Evolutionary conservation across 352 stramenopile species (phyloP), one percentile per base, ranked within the genome.

Genomic region (Globisporangium perplexum): DNA sequence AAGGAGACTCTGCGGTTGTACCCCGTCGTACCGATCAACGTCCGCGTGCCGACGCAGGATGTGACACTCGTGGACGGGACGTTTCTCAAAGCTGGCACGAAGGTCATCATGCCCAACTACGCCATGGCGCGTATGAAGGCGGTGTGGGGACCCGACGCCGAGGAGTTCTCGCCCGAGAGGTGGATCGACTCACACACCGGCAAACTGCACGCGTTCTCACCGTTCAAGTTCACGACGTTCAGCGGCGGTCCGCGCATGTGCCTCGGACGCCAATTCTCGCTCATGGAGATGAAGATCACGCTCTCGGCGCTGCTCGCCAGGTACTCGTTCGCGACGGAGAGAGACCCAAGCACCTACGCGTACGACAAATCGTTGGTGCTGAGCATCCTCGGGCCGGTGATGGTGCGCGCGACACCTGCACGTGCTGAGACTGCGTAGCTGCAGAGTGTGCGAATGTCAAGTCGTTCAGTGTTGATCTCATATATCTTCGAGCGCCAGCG

Each of bases 1-100:
- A 69, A 69, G 8, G 85, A 94, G 51, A 85, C 48, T 42, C 58
- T 93, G 22, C 74, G 83, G 3, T 45, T 95, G 10, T 83, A 83
- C 53, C 80, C 80, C 0, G 62, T 66, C n/a, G 65, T 77, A 31
- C 76, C 74, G 3, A 64, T 59, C 1, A 71, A 31, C 23, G 42
- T 39, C 0, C 53, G 78, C 7, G 69, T 61, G n/a, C 52, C 65
- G 1, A 69, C 57, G 22, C 33, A 63, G 15, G 82, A 88, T 53
- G 74, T 73, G 33, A 80, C 68, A 47, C 57, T 90, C 3, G 69
- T 59, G 3, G 77, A 88, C 24, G 76, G 76, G 26, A 77, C 74
- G 8, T 67, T 68, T 42, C 24, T 88, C 2, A 54, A 39, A 18
- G 58, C 64, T 30, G 76, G 74, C 4, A 61, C 35, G 14, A 65